Evolutionary conservation across 2,329 filamentous ascomycete species (phyloP), one percentile per base, ranked within the genome.

Genomic region (Dothistroma septosporum): DNA sequence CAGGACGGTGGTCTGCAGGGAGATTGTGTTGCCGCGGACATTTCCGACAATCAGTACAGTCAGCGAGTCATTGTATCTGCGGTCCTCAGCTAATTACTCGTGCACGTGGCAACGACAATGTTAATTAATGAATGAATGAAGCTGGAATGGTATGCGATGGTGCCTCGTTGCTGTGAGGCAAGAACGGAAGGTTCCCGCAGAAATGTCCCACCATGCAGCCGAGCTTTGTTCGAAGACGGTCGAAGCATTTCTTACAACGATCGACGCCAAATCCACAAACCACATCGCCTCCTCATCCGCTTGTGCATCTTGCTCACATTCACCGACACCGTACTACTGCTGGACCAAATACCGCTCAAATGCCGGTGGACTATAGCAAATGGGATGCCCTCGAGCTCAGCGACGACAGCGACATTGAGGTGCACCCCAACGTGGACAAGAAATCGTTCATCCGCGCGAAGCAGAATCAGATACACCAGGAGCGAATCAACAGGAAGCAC

Each of bases 401-500:
- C 72, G 94, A 99, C 77, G 94, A 99, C 78, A 97, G 92, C 55
- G 94, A 99, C 73, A 88, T 99, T 70, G 94, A 99, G 79, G 94
- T 97, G 55, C 94, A 99, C 77, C 94, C 94, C 62, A 99, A 99
- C 75, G 94, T 99, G 75, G 94, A 99, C 80, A 99, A 99, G 77
- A 86, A 89, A 55, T 97, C 93, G 63, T 99, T 99, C 77, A 99
- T 99, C 76, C 91, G 93, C 67, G 95, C 94, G 66, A 99, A 99
- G 79, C 94, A 97, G 80, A 89, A 87, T 70, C 92, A 99, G 78
- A 99, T 99, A 70, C 94, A 99, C 76, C 87, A 92, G 73, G 89
- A 97, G 75, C 88, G 94, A 58, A 82, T 87, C 68, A 89, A 95
- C 71, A 88, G 94, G 60, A 91, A 89, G 74, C 87, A 90, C 70